Evolutionary conservation across 2,329 filamentous ascomycete genomes (phyloP), one percentile per base, ranked within the genome.

Genomic region (Verticillium albo-atrum): DNA sequence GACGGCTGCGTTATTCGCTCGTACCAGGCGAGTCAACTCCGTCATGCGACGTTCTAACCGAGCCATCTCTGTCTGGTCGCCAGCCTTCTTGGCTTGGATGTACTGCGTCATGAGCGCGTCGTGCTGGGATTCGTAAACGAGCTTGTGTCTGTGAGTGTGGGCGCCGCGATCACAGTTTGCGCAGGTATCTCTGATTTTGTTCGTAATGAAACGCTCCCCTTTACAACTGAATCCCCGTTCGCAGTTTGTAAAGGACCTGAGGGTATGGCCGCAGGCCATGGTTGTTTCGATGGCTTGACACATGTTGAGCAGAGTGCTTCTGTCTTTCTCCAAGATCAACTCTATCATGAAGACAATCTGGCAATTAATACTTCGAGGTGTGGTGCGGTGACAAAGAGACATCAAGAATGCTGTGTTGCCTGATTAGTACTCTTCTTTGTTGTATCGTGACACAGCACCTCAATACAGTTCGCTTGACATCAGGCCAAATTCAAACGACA

Each of bases 141-240:
- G 59, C 61, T 66, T 66, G 20, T 71, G 68, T 37, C 60, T 65
- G 25, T 55, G 58, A 12, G 62, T 63, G 23, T 59, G 60, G 52
- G 67, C 66, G 1, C 66, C 66, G 0, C 71, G 68, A 55, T 77
- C 73, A 61, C 75, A 78, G 6, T 62, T 56, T 7, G 73, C 70
- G 64, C 75, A 77, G n/a, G 71, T 74, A 62, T 74, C 73, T 50
- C 70, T 60, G 51, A 77, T 56, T 58, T 67, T 68, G 14, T 60
- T 32, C 63, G 61, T 6, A 57, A 60, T 20, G 50, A 34, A 7
- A 47, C 55, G 0, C 51, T 37, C 23, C 56, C 20, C 28, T 57
- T 65, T n/a, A 59, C 61, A 56, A 9, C 37, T n/a, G 4, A 30
- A 50, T n/a, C 35, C 42, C 56, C 52, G 34, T 54, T 64, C 66